Conservation (phyloP, 139 green algal species). For the Desmodesmus armatus region DNA sequence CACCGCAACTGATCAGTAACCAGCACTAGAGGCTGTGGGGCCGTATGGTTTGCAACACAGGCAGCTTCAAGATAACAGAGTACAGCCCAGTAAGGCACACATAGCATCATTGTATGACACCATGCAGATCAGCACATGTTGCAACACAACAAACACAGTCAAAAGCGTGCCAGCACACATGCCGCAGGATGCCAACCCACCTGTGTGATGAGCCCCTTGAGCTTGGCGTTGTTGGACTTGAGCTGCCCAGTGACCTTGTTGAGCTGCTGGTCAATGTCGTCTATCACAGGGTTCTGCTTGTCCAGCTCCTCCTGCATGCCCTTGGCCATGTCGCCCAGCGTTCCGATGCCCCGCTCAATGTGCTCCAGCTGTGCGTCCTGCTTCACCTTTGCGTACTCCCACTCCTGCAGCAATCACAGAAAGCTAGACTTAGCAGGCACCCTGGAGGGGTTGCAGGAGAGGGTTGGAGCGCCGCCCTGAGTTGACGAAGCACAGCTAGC, state of each 20-base stretch:
- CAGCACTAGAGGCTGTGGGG: not conserved
- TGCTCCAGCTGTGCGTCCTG: constrained; percentile 84
- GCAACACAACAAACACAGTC: too few species aligned
- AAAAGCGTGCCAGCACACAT: too few species aligned
- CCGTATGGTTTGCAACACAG: too few species aligned
- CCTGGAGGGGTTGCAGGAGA: not conserved
- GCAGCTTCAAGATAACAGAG: too few species aligned
- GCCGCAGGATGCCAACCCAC: constrained; percentile 43
- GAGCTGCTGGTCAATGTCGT: constrained; percentile 81
- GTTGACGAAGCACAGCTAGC: too few species aligned
- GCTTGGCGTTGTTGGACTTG: constrained; percentile 86
- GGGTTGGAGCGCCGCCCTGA: too few species aligned
- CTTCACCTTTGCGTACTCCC: constrained; percentile 62
- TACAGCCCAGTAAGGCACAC: too few species aligned
- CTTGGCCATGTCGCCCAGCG: constrained; percentile 79
- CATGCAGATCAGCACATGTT: too few species aligned
- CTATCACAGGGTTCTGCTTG: constrained; percentile 83
- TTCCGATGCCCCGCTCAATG: constrained; percentile 78
- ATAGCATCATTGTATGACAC: too few species aligned
- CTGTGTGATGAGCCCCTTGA: constrained; percentile 81
- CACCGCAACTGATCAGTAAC: not conserved
- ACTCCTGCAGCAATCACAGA: constrained; percentile 65
- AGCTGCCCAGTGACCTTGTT: constrained; percentile 79
- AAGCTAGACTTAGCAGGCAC: not conserved
- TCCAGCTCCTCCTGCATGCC: constrained; percentile 84